Conservation (phyloP, 768 basidiomycete species). For the Hortiboletus flavorubellus region DNA sequence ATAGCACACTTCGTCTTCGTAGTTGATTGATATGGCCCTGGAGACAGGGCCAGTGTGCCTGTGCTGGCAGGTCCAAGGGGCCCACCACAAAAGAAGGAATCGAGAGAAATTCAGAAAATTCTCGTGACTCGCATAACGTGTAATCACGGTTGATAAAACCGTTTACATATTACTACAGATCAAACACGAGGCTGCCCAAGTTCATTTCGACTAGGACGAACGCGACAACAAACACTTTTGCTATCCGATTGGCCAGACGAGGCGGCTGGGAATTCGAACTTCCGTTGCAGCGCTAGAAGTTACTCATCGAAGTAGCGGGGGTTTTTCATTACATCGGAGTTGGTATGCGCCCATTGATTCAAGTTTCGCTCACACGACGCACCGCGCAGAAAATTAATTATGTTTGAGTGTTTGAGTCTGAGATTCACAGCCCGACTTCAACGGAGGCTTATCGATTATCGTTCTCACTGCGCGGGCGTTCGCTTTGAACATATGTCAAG, state of each 20-base stretch:
- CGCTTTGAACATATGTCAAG: no score
- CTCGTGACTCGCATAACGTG: background rate
- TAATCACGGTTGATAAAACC: background rate
- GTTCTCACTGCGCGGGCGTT: background rate
- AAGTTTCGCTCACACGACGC: no score
- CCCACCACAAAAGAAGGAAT: background rate
- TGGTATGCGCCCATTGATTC: no score
- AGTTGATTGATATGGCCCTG: background rate
- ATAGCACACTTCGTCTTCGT: no score
- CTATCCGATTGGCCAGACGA: slow-evolving; percentile 3
- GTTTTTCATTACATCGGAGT: background rate
- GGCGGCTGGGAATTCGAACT: background rate
- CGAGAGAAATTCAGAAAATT: background rate
- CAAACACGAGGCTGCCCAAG: slow-evolving; percentile 23
- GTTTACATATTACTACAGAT: slow-evolving; percentile 1
- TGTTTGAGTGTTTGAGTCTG: background rate
- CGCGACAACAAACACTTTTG: background rate
- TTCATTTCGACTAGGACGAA: slow-evolving; percentile 14
- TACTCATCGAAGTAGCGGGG: background rate
- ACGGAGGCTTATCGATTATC: background rate
- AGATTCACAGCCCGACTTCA: background rate
- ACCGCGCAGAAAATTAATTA: background rate
- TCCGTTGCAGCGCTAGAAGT: background rate
- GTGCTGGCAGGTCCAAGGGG: no score
- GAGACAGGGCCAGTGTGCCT: background rate